Conservation (phyloP, 2,329 filamentous ascomycete species). For the Escovopsis weberi region DNA sequence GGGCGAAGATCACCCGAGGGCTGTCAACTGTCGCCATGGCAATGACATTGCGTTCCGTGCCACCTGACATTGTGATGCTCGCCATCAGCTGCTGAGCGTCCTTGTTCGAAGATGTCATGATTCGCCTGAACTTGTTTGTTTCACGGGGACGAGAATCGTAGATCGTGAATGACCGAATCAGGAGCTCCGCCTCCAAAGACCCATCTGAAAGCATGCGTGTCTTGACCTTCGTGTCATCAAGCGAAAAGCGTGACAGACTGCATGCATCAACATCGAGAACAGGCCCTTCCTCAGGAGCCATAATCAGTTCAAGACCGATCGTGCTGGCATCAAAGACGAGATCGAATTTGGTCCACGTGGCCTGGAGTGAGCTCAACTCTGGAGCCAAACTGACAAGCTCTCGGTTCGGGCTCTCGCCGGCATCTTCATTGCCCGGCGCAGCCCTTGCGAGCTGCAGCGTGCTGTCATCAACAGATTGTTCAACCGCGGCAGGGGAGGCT, state of each 20-base stretch:
- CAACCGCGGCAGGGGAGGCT: conserved; percentile 61
- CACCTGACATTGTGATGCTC: conserved; percentile 81
- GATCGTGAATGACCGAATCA: conserved; percentile 90
- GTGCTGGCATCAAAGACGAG: conserved; percentile 80
- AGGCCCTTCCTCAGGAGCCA: conserved; percentile 59
- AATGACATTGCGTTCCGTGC: conserved; percentile 66
- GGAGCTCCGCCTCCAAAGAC: conserved; percentile 79
- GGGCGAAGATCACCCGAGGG: conserved; percentile 81
- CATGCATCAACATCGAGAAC: conserved; percentile 64
- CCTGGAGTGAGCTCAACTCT: conserved; percentile 52
- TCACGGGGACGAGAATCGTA: conserved; percentile 79
- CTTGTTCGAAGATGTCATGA: conserved; percentile 94
- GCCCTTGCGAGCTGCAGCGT: conserved; percentile 35
- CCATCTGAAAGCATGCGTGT: conserved; percentile 85
- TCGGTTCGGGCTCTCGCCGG: conserved; percentile 18
- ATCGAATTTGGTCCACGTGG: conserved; percentile 86
- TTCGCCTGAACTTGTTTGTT: conserved; percentile 91
- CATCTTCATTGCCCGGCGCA: conserved; percentile 15
- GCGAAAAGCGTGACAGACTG: conserved; percentile 83
- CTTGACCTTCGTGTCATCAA: conserved; percentile 87
- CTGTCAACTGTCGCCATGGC: conserved; percentile 91
- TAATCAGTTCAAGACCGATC: conserved; percentile 75
- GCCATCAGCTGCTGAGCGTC: conserved; percentile 98
- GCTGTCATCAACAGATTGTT: conserved; percentile 53
- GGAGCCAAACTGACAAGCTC: conserved; percentile 44